Conservation (phyloP, 345 rosid species). For the Fremontodendron californicum region DNA sequence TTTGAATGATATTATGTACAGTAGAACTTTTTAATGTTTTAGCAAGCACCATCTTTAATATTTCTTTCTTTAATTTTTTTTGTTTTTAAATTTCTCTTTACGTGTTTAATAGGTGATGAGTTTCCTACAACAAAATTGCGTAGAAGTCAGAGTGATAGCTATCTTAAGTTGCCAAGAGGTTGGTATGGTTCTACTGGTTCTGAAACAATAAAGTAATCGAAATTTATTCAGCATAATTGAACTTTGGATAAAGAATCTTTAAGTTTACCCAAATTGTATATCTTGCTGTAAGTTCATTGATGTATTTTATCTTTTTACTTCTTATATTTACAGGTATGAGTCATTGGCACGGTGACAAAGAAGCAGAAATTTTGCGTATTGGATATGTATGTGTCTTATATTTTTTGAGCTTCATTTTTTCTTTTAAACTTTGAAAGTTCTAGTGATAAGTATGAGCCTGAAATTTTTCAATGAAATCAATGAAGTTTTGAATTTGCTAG, state of each 20-base stretch:
- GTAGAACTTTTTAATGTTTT: not conserved
- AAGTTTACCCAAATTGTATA: not conserved
- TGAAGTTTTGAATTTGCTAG: not conserved
- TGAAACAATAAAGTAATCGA: not conserved
- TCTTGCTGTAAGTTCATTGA: not conserved
- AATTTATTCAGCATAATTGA: not conserved
- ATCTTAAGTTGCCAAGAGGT: slow-evolving; percentile 53
- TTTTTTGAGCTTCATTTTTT: not conserved
- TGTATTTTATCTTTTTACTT: not conserved
- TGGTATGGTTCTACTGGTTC: slow-evolving; percentile 24
- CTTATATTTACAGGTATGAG: slow-evolving; percentile 53
- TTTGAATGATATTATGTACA: not conserved
- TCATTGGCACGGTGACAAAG: slow-evolving; percentile 68
- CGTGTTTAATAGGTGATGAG: slow-evolving; percentile 31
- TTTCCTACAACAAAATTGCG: slow-evolving; percentile 41
- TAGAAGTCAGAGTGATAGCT: slow-evolving; percentile 36
- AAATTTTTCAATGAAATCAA: not conserved
- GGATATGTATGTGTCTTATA: slow-evolving; percentile 66
- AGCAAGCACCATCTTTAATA: not conserved
- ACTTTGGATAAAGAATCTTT: not conserved
- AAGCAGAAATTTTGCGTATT: slow-evolving; percentile 70
- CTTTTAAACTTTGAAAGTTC: not conserved
- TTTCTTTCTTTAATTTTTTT: not conserved
- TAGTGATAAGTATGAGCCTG: not conserved
- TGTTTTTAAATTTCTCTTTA: not conserved